Evolutionary conservation across 805 yeast genomes (phyloP), one percentile per base, ranked within the genome.

Genomic region (Lipomyces chichibuensis): DNA sequence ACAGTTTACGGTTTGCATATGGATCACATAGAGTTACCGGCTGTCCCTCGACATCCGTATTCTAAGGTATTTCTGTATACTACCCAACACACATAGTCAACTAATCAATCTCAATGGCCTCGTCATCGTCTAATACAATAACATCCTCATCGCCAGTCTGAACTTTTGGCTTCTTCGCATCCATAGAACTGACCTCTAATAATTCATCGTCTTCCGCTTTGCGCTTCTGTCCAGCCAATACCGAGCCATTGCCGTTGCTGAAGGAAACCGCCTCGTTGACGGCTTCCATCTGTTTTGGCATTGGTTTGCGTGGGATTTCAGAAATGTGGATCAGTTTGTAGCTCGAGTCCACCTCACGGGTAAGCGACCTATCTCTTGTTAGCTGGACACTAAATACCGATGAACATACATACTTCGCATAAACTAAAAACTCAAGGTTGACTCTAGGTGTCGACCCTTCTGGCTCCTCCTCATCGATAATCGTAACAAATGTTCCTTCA

Each of bases 391-490:
- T 43, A 14, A 43, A 7, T 9, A n/a, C 6, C 3, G 0, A 43
- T 13, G 9, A 4, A 17, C 14, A 32, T 3, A 20, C 46, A 13
- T 23, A 17, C 63, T 67, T 62, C 62, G 71, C 57, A 72, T 62
- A 65, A 69, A 79, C 23, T 49, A 71, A 7, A 25, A 80, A 60
- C 71, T 80, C 82, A 35, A 80, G 68, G 62, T 80, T 78, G 20
- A 92, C 80, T 72, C 91, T 64, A 14, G 64, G 65, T n/a, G 62
- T 46, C 4, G 56, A 94, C 51, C 88, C 79, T 55, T 86, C 84
- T 71, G 86, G 88, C 69, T 90, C 97, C 53, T 87, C 88, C 63
- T 94, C 97, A 77, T 95, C 99, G 58, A 88, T 86, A 20, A 95
- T 82, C 1, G 88, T 83, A 17, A 95, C 52, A 25, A 88, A 81